A percentile compares a stretch with the other conserved stretches of the same genome.
Evolutionary conservation across 345 rosid species (phyloP).

Genomic region (Salix brachista): DNA sequence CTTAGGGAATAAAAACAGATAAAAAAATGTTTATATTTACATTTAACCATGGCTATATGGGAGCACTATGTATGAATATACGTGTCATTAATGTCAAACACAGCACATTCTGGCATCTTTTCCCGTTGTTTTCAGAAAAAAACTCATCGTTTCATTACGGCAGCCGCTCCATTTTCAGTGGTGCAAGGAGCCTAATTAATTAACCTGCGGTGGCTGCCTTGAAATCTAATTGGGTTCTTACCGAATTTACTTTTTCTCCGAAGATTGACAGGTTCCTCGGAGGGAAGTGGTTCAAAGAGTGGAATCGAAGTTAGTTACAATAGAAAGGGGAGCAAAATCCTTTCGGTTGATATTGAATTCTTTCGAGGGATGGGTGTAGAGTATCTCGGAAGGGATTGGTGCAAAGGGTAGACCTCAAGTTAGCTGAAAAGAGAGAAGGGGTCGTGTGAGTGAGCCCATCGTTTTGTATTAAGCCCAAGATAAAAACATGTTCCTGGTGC

Average conservation of each 20-base stretch:
- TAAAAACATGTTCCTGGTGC: conserved; percentile 8
- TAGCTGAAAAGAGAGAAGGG: conserved; percentile 14
- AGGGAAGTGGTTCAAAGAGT: conserved; percentile 50
- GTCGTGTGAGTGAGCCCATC: conserved; percentile 16
- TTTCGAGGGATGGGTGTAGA: not conserved
- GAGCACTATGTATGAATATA: too few species aligned
- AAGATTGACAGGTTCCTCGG: conserved; percentile 22
- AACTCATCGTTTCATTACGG: not conserved
- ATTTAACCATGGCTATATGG: too few species aligned
- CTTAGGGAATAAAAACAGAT: too few species aligned
- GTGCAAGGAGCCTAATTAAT: conserved; percentile 16
- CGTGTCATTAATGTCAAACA: not conserved
- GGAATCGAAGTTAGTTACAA: conserved; percentile 35
- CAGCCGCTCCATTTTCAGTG: not conserved
- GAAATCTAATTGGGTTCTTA: conserved; percentile 1
- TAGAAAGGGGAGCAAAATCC: not conserved
- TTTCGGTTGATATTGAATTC: not conserved
- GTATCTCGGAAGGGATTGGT: conserved; percentile 36
- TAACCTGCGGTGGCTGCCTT: not conserved
- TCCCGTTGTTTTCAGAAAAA: not conserved
- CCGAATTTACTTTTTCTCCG: conserved; percentile 10
- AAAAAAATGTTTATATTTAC: too few species aligned
- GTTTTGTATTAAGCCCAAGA: conserved; percentile 9
- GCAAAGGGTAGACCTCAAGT: conserved; percentile 42
- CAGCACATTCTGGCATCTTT: not conserved